Evolutionary conservation across 2,329 filamentous ascomycete species (phyloP), one percentile per base, ranked within the genome.

Genomic region (Rhynchosporium graminicola): DNA sequence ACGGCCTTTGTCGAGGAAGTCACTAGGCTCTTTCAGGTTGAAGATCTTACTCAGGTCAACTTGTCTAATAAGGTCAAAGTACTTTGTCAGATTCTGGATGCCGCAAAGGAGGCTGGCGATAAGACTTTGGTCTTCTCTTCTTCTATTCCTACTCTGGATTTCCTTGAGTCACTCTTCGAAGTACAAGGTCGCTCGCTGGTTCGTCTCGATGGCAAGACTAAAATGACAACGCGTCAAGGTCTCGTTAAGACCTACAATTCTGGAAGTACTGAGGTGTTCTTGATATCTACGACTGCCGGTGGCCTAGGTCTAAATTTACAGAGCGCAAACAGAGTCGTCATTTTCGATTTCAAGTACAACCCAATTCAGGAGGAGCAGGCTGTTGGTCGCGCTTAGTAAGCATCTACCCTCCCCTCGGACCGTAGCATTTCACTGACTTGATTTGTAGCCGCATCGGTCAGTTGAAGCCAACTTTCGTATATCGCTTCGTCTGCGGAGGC

Each of bases 341-440:
- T 97, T 26, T 89, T 96, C 61, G 93, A 97, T 73, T 91, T 89
- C 71, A 81, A 82, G 64, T 97, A 87, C 77, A 95, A 93, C 66
- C 93, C 93, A 0, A 83, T 87, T 4, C 82, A 87, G 72, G 93
- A 97, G 74, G 88, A 92, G 70, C 93, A 97, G 76, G 93, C 93
- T 1, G 85, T 97, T 57, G 93, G 92, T 1, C 84, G 93, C 59
- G 89, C 91, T 0, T 97, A 95, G 48, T 52, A 52, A 52, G 48
- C 40, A 26, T 28, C n/a, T 7, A 46, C 8, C 4, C 8, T 8
- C n/a, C 43, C n/a, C n/a, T 46, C n/a, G 20, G 9, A 46, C 15
- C 20, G 43, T 10, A 8, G n/a, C 8, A 26, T 8, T 10, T 3
- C 10, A 52, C 48, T 52, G 20, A 52, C 31, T n/a, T 33, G 5